Base-by-base conservation (phyloP, 768 basidiomycete species). In the Psilocybe cubensis region DNA sequence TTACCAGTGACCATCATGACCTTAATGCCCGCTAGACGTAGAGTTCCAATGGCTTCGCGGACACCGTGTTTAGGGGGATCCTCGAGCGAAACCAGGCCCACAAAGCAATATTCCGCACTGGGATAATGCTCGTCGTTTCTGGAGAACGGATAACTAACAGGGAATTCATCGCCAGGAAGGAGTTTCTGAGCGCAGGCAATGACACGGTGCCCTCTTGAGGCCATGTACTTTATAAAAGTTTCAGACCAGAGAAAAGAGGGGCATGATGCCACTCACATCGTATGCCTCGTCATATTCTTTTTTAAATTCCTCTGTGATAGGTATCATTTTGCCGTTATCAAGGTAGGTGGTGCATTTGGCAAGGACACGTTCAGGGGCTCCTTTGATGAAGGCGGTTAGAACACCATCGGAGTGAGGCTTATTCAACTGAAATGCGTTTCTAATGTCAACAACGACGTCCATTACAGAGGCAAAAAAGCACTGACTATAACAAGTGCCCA, bases 1-100 rank as follows among this genome's bases (percentile, higher is more conserved):
- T 50, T 25, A 82, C 85, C 86, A 21, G 86, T 89, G 4, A 89
- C 84, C 87, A 89, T 89, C 83, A 88, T 88, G 29, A 89, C 86
- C 69, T 87, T 88, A 67, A 88, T 89, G 1, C 87, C 87, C 3
- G 87, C 87, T 7, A 87, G 76, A 55, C 87, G 81, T 50, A 89
- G 81, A 23, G 85, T 87, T 4, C 86, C 86, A 61, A 89, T 87
- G 9, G 86, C 87, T 63, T 89, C 85, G 29, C 87, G 82, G 11
- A 89, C 86, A 24, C 87, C 86, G 60, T 87, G 85, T 62, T 87
- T 88, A 4, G 86, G 86, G 12, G 86, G 86, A 67, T 89, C 87
- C 65, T 88, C 87, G 24, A 88, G 74, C 6, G 87, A 87, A 33
- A 87, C 79, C 45, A 89, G 76, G 10, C 85, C 84, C 52, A 84